Evolutionary conservation across 768 basidiomycete species (phyloP), one percentile per base, ranked within the genome.

Genomic region (Russula olivacea): DNA sequence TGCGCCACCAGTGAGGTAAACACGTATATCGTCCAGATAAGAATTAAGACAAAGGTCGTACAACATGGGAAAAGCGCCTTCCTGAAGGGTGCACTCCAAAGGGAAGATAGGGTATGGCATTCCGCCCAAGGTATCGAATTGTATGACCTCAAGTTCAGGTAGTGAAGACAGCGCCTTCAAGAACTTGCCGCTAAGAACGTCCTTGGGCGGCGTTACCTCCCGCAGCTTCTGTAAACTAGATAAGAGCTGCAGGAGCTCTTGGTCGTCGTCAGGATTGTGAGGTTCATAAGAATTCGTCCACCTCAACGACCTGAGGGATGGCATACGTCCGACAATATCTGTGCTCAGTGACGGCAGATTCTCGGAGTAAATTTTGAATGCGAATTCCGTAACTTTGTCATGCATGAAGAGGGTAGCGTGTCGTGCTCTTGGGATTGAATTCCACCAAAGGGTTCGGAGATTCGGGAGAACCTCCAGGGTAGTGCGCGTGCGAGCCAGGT

Each of bases 401-500:
- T 68, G 67, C 67, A 68, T 68, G 41, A 68, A 68, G 48, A 66
- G 53, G 32, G 60, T 34, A 1, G 54, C 63, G 40, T 56, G n/a
- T 6, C 47, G 50, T 49, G 58, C 28, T 2, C 15, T 36, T 14
- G 30, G 23, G 9, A 21, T n/a, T 19, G 11, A 32, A 21, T 55
- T 41, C 67, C 67, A 68, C 25, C 49, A 53, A 5, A 68, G 58
- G 25, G 41, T 32, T 9, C 58, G 65, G 10, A 68, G 45, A 58
- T 68, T 68, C 23, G 67, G 67, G 57, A 68, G 55, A 14, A 68
- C n/a, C 41, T 62, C 61, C 12, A 66, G 57, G 52, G 67, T 56
- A 17, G 65, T 66, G 15, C 67, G 67, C 17, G 67, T 63, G 28
- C 65, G 65, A 3, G 65, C 67, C 19, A 68, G 38, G 34, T 62